phyloP scores from a whole-genome alignment of 2,329 filamentous ascomycete species.

The Rhynchosporium secalis region DNA sequence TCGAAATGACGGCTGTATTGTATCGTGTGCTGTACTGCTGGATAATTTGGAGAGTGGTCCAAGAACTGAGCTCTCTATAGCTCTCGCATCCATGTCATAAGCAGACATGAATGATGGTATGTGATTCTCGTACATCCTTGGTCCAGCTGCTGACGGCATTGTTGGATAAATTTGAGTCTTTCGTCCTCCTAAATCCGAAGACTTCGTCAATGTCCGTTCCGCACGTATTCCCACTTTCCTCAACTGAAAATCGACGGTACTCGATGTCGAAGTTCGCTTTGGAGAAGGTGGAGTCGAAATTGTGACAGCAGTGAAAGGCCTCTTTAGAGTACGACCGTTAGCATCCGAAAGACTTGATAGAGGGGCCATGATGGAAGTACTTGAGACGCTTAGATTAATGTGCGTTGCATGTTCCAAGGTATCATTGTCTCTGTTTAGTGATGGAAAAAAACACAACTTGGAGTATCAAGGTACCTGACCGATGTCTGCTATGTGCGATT shows the following conservation, averaged over 20 bases:
- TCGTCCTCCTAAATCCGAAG: constrained; percentile 24
- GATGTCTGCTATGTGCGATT: constrained; percentile 20
- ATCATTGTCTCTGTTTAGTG: constrained; percentile 26
- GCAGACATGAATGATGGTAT: constrained; percentile 78
- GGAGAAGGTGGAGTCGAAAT: constrained; percentile 26
- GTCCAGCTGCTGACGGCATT: constrained; percentile 63
- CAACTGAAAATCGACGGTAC: constrained; percentile 16
- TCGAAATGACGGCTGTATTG: constrained; percentile 14
- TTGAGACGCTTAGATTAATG: constrained; percentile 13
- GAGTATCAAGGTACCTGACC: constrained; percentile 22
- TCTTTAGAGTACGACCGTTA: constrained; percentile 38
- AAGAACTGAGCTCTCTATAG: constrained; percentile 30
- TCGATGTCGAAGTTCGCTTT: constrained; percentile 26
- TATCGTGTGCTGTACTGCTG: constrained; percentile 23
- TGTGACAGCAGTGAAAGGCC: constrained; percentile 32
- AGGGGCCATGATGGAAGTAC: constrained; percentile 28
- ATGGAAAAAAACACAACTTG: constrained; percentile 23
- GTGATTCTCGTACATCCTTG: constrained; percentile 65
- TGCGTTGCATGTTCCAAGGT: constrained; percentile 19
- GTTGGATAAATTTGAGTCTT: constrained; percentile 36
- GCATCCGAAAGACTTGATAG: constrained; percentile 32
- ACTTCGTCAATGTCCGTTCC: constrained; percentile 24
- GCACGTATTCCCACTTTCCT: constrained; percentile 24
- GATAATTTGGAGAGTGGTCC: constrained; percentile 31
- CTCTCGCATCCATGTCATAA: constrained; percentile 59